These are phyloP conservation scores for Pestalotiopsis sp. DNA, from an alignment of 2,329 filamentous ascomycete genomes.

Conservation along the genomic window DNA sequence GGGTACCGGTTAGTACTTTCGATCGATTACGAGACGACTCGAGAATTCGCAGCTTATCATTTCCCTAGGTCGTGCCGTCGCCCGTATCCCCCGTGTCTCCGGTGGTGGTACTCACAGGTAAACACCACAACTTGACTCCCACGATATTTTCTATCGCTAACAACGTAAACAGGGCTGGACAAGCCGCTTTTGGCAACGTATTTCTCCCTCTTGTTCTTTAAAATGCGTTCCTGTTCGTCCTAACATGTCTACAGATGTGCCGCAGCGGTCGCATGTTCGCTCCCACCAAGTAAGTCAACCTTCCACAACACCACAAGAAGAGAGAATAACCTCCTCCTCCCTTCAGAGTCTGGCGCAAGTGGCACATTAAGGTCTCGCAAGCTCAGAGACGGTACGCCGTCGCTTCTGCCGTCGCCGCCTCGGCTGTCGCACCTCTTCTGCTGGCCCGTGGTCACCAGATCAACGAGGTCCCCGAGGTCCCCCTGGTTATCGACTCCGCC, in stretches of 20 bases:
- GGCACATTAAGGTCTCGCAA: slow-evolving; percentile 99
- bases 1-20: slow-evolving; percentile 84
- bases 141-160: background rate
- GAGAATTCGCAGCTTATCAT: background rate
- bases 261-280: slow-evolving; percentile 99
- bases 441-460: slow-evolving; percentile 97
- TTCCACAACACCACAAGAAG: too few species aligned
- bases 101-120: slow-evolving; percentile 98
- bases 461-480: slow-evolving; percentile 90
- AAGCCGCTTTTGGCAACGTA: slow-evolving; percentile 73
- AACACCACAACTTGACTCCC: too few species aligned
- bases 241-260: slow-evolving; percentile 63
- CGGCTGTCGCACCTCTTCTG: slow-evolving; percentile 90
- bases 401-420: slow-evolving; percentile 95
- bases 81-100: slow-evolving; percentile 99
- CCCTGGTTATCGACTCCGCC: slow-evolving; percentile 91
- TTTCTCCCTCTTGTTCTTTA: too few species aligned
- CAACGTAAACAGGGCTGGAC: background rate
- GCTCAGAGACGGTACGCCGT: slow-evolving; percentile 99
- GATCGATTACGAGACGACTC: background rate
- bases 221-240: too few species aligned
- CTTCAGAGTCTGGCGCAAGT: slow-evolving; percentile 86
- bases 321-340: too few species aligned
- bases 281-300: slow-evolving; percentile 73
- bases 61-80: slow-evolving; percentile 86